These are phyloP conservation scores for Biscutella laevigata DNA, from an alignment of 441 rosid genomes.

Conservation along the genomic window DNA sequence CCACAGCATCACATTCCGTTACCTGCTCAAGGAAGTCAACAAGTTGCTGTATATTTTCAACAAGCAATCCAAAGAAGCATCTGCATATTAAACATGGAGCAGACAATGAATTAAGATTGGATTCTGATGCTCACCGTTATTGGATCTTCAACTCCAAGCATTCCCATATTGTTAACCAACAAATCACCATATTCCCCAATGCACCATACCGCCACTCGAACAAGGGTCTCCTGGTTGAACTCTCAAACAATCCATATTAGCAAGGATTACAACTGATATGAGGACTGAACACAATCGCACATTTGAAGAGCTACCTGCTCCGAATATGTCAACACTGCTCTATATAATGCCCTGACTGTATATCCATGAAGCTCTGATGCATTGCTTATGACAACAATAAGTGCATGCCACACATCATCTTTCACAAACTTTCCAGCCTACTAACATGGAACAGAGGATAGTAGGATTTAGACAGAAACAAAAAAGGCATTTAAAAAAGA, in stretches of 20 bases:
- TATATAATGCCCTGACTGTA: slow-evolving; percentile 77
- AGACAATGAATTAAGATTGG: not conserved
- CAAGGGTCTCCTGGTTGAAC: slow-evolving; percentile 69
- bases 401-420: slow-evolving; percentile 96
- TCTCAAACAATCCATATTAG: slow-evolving; percentile 17
- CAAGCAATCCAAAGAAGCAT: not conserved
- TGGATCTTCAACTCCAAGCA: slow-evolving; percentile 84
- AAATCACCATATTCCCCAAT: slow-evolving; percentile 98
- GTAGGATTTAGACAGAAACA: slow-evolving; percentile 17
- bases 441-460: slow-evolving; percentile 37
- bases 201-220: slow-evolving; percentile 97
- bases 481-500: not conserved
- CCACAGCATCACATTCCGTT: slow-evolving; percentile 84
- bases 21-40: slow-evolving; percentile 50
- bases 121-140: slow-evolving; percentile 56
- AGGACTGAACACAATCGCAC: slow-evolving; percentile 1
- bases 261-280: slow-evolving; percentile 4
- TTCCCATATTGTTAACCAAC: slow-evolving; percentile 74
- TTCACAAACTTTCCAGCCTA: slow-evolving; percentile 98
- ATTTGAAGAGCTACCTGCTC: slow-evolving; percentile 63
- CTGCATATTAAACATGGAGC: not conserved
- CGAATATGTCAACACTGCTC: slow-evolving; percentile 60
- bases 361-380: slow-evolving; percentile 96
- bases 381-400: slow-evolving; percentile 86
- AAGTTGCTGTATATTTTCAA: slow-evolving; percentile 15